phyloP scores from a whole-genome alignment of 1,139 yeast genomes.

The Kluyveromyces marxianus region DNA sequence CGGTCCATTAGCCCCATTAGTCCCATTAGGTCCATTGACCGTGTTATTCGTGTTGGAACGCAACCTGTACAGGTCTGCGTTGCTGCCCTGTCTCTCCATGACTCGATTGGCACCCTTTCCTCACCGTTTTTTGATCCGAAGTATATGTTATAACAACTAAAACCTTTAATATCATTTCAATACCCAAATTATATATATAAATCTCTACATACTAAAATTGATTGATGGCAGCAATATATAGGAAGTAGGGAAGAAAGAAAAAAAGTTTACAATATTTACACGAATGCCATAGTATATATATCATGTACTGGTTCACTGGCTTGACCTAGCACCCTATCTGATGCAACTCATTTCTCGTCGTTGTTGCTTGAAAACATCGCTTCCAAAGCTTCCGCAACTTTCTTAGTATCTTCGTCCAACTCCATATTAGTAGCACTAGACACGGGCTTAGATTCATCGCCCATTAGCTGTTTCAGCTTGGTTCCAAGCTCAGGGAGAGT shows the following conservation, averaged over 20 bases:
- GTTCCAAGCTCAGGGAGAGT: constrained; percentile 63
- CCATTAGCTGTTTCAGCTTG: constrained; percentile 57
- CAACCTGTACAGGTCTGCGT: constrained; percentile 6
- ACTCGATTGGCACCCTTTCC: neutral
- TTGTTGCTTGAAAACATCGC: constrained; percentile 10
- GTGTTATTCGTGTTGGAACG: constrained; percentile 2
- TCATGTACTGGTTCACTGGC: too few species aligned
- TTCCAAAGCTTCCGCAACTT: constrained; percentile 18
- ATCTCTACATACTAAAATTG: too few species aligned
- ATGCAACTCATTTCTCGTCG: neutral
- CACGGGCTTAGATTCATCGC: constrained; percentile 54
- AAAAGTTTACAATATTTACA: neutral
- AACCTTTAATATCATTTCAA: too few species aligned
- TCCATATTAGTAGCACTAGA: constrained; percentile 40
- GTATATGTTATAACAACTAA: too few species aligned
- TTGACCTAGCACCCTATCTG: too few species aligned
- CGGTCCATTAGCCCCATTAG: neutral
- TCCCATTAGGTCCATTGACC: too few species aligned
- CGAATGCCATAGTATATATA: neutral
- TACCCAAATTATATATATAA: too few species aligned
- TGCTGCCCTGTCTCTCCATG: constrained; percentile 6
- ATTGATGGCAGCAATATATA: too few species aligned
- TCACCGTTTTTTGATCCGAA: too few species aligned
- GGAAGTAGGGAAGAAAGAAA: too few species aligned
- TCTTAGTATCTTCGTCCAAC: constrained; percentile 55